Evolutionary conservation across 2,329 filamentous ascomycete genomes (phyloP), one percentile per base, ranked within the genome.

Genomic region (Aspergillus ochraceus): DNA sequence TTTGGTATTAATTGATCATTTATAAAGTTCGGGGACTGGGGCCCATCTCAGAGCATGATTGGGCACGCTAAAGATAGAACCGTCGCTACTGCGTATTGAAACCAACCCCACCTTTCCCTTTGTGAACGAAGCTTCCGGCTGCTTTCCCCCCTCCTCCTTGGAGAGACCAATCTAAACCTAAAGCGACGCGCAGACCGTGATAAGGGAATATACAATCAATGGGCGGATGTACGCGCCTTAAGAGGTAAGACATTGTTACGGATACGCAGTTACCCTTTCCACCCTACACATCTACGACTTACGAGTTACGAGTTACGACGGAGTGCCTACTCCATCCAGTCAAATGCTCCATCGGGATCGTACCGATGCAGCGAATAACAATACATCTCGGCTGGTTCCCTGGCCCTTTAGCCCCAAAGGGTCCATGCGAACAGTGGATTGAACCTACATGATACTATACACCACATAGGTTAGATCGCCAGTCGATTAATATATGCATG

Each of bases 11-110:
- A 55, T 51, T 51, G 36, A 47, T 54, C 47, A 20, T 49, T 50
- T 45, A 47, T 51, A 56, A 51, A 45, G 26, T 51, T 56, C 32
- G 6, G 24, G 54, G 47, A 20, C 45, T 47, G 46, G 45, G 49
- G 49, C n/a, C 26, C 36, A 52, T 29, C n/a, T 51, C 46, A 29
- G 11, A 39, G 45, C 12, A 47, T 42, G 22, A 64, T 64, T 61
- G 59, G 61, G 24, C 39, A 20, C 8, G 20, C 69, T 70, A 71
- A 70, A 70, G 58, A 70, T 71, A 71, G 70, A 50, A 57, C 11
- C 45, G 22, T 47, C 45, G 45, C 45, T 24, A 22, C 12, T 24
- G 36, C 36, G 36, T 42, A 42, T 42, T 42, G 32, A 42, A 42
- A n/a, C 36, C 36, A 42, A 19, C 17, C 19, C n/a, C 50, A 57